Evolutionary conservation across 163 green algal genomes (phyloP).

Genomic region (Coccomyxa subellipsoidea): DNA sequence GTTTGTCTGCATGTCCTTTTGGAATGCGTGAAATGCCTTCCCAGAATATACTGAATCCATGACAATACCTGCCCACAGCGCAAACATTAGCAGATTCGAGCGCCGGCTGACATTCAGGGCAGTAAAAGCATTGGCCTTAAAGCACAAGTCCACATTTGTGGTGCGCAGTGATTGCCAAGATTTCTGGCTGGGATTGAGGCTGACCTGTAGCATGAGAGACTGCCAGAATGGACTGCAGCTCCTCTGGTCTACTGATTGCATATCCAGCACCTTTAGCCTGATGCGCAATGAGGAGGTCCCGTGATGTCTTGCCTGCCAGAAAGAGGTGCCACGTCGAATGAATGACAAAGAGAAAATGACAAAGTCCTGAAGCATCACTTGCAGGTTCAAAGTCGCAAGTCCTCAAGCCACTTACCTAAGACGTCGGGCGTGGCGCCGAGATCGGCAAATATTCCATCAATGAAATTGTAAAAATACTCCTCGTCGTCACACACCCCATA

Average conservation of each 20-base stretch:
- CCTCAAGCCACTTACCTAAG: not conserved
- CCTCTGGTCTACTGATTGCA: constrained; percentile 52
- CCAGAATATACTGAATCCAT: constrained; percentile 94
- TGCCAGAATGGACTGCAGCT: constrained; percentile 1
- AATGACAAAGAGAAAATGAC: not conserved
- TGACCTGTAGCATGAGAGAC: constrained; percentile 54
- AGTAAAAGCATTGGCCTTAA: not conserved
- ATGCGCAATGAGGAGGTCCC: constrained; percentile 47
- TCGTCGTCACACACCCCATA: constrained; percentile 83
- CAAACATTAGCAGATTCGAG: not conserved
- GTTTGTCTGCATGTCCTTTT: constrained; percentile 60
- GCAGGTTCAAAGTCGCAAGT: no score
- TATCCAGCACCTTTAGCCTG: constrained; percentile 87
- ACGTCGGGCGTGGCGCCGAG: constrained; percentile 39
- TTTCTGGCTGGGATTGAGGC: not conserved
- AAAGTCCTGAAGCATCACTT: no score
- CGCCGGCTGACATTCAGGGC: not conserved
- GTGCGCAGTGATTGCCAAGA: no score
- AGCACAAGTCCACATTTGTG: not conserved
- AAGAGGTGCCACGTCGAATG: not conserved
- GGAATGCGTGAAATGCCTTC: constrained; percentile 77
- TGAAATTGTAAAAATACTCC: constrained; percentile 85
- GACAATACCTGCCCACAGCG: constrained; percentile 45
- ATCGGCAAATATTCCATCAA: constrained; percentile 64
- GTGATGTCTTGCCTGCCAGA: constrained; percentile 22